A percentile compares a stretch with the other conserved stretches of the same genome.
These are phyloP conservation scores for Globisporangium alternatum DNA, from an alignment of 352 stramenopile genomes.

Conservation along the genomic window DNA sequence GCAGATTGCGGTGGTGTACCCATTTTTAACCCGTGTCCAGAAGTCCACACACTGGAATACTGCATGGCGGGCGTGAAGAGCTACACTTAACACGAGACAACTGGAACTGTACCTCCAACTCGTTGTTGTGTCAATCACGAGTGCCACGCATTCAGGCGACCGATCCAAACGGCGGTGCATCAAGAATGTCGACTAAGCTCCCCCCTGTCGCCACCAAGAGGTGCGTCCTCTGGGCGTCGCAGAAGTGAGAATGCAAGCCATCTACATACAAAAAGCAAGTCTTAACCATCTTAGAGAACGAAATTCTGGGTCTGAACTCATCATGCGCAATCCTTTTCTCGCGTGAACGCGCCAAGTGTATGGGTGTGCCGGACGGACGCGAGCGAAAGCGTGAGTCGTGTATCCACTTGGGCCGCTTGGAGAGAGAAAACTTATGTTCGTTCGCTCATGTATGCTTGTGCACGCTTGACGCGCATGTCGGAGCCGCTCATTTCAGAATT, in stretches of 20 bases:
- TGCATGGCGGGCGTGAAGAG: too few species aligned
- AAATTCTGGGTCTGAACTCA: slow-evolving; percentile 3
- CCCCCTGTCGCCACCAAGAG: slow-evolving; percentile 7
- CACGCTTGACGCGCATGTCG: slow-evolving; percentile 1
- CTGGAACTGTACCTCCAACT: too few species aligned
- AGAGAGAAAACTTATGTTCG: neutral
- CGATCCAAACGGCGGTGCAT: too few species aligned
- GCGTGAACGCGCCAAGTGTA: neutral
- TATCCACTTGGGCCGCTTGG: slow-evolving; percentile 9
- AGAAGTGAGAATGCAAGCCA: neutral
- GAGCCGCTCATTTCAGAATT: slow-evolving; percentile 12
- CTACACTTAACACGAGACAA: too few species aligned
- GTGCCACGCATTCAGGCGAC: neutral
- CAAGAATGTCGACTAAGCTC: neutral
- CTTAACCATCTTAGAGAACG: neutral
- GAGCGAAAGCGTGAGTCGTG: neutral
- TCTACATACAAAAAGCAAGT: neutral
- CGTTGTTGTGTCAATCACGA: neutral
- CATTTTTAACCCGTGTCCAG: neutral
- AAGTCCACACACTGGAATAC: neutral
- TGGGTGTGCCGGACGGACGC: neutral
- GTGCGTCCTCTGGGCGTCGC: neutral
- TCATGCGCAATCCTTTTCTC: slow-evolving; percentile 4
- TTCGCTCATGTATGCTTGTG: neutral
- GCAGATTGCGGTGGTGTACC: neutral